Evolutionary conservation across 1,284 basidiomycete species (phyloP), one percentile per base, ranked within the genome.

Genomic region (Ceratobasidium theobromae): DNA sequence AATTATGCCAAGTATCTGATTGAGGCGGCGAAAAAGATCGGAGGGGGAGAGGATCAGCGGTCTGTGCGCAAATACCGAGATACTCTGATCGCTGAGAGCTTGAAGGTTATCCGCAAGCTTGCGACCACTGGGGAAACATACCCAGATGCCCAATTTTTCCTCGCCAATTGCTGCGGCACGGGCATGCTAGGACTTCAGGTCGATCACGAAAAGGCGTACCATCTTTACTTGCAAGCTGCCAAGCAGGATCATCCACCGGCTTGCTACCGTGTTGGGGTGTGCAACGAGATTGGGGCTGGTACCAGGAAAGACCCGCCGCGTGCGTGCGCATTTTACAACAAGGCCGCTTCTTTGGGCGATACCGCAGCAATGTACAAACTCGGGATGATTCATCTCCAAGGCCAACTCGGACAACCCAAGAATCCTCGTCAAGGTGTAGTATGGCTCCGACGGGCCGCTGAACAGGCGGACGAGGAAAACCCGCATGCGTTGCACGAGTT

Each of bases 351-450:
- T 0, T 79, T 99, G 32, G 95, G 95, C 33, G 97, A 99, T 76
- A 98, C 95, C 0, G 88, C 96, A 43, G 97, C 95, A 1, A 99
- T 99, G 97, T 99, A 98, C 81, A 99, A 99, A 77, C 85, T 99
- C 14, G 95, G 95, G 14, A 95, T 98, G 88, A 93, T 98, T 68
- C 81, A 98, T 48, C 82, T 99, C 16, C 86, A 92, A 51, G 96
- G 95, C 2, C 77, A 88, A 27, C 81, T 98, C 25, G 91, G 88
- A 16, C 93, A 97, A 75, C 86, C 84, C 55, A 86, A 85, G 68
- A 98, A 96, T 73, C 86, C 88, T 0, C 86, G 94, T 52, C 96
- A 99, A 75, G 95, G 95, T 4, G 86, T 97, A 68, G 89, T 88
- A 53, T 99, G 97, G 97, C 81, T 99, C 46, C 90, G 91, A 70